Percentiles rank a stretch among this genome's conserved stretches.
phyloP scores from a whole-genome alignment of 176 grass and related monocot genomes.

The Guadua angustifolia region DNA sequence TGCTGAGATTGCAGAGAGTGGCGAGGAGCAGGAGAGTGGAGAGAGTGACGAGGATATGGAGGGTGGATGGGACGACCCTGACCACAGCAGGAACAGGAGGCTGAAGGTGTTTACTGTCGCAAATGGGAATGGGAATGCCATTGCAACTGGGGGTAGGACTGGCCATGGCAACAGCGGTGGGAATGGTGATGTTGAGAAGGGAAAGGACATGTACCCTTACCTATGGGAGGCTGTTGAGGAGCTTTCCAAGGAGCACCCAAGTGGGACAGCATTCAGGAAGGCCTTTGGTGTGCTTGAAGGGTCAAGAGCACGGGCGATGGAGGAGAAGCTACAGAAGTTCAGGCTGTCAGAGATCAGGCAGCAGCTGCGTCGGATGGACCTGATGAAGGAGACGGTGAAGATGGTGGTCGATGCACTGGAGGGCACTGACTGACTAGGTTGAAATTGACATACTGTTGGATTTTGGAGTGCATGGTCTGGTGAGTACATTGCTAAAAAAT shows the following conservation, averaged over 20 bases:
- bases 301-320: constrained; percentile 46
- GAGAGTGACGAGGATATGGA: constrained; percentile 48
- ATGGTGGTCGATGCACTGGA: constrained; percentile 53
- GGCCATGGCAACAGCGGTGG: not conserved
- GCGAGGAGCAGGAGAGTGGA: constrained; percentile 42
- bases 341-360: constrained; percentile 49
- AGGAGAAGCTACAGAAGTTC: constrained; percentile 60
- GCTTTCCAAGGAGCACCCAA: constrained; percentile 46
- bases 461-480: not conserved
- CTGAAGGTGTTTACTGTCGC: not conserved
- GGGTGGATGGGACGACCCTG: not conserved
- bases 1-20: constrained; percentile 22
- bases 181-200: constrained; percentile 25
- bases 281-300: constrained; percentile 51
- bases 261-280: constrained; percentile 46
- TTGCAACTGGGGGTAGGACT: not conserved
- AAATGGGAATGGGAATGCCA: constrained; percentile 23
- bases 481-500: constrained; percentile 32
- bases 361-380: constrained; percentile 56
- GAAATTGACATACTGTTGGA: constrained; percentile 2
- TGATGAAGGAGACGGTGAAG: constrained; percentile 56
- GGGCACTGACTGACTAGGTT: constrained; percentile 31
- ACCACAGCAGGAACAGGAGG: not conserved
- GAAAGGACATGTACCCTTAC: constrained; percentile 44
- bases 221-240: constrained; percentile 55